A percentile compares a stretch with the other conserved stretches of the same genome.
Evolutionary conservation across 208 protist species (phyloP).

Genomic region (Crithidia expoeki): DNA sequence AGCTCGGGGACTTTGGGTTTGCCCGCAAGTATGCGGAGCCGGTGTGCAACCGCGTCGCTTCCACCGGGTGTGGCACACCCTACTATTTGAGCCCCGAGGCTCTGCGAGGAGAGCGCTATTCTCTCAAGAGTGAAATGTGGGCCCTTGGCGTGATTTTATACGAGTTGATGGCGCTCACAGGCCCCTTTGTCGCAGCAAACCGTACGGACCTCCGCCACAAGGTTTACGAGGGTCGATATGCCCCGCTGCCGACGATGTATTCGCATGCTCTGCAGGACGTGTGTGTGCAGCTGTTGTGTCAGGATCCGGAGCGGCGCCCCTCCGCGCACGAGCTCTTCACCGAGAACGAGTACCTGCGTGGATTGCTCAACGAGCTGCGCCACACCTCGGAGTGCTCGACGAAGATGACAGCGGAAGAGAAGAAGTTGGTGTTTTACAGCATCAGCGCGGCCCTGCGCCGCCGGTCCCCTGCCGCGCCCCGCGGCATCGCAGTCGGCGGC

Average conservation of each 20-base stretch:
- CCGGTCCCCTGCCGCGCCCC: slow-evolving; percentile 1
- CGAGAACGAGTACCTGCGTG: slow-evolving; percentile 33
- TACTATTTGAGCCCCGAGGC: slow-evolving; percentile 93
- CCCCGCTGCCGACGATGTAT: slow-evolving; percentile 8
- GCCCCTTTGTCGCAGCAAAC: slow-evolving; percentile 65
- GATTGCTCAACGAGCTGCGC: slow-evolving; percentile 28
- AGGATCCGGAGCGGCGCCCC: slow-evolving; percentile 17
- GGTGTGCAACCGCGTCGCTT: slow-evolving; percentile 40
- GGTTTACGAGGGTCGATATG: slow-evolving; percentile 11
- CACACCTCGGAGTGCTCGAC: slow-evolving; percentile 34
- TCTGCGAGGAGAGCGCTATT: slow-evolving; percentile 83
- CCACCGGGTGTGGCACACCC: slow-evolving; percentile 74
- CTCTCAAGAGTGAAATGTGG: slow-evolving; percentile 91
- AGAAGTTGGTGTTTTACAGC: slow-evolving; percentile 24
- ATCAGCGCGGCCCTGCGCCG: slow-evolving; percentile 32
- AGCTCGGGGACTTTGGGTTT: slow-evolving; percentile 85
- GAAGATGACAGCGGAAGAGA: slow-evolving; percentile 30
- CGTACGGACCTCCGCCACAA: slow-evolving; percentile 14
- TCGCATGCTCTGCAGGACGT: slow-evolving; percentile 19
- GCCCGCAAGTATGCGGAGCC: slow-evolving; percentile 45
- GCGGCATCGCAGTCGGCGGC: background rate
- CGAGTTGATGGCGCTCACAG: slow-evolving; percentile 69
- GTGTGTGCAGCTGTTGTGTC: slow-evolving; percentile 21
- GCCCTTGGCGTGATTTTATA: slow-evolving; percentile 78
- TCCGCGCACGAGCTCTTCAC: slow-evolving; percentile 29